Evolutionary conservation across 805 yeast genomes (phyloP), one percentile per base, ranked within the genome.

Genomic region (Pichia pseudocactophila): DNA sequence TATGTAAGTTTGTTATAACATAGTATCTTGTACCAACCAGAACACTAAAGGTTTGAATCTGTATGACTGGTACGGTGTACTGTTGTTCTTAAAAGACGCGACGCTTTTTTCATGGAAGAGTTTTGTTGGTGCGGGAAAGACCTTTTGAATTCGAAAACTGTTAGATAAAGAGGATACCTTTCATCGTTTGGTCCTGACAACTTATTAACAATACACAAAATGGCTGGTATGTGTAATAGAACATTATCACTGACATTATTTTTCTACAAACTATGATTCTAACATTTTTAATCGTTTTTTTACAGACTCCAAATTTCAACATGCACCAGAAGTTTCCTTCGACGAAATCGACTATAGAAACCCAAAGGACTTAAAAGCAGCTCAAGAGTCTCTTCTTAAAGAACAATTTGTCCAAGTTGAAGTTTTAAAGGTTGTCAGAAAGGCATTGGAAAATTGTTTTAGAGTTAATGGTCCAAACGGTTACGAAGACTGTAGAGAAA

Each of bases 321-420:
- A 55, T 62, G 80, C 85, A 35, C 85, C 80, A 53, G 70, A 75
- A 53, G 90, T 83, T 42, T 84, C 94, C 34, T 85, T 84, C 57
- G 94, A 85, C 64, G 84, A 80, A 50, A 82, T 85, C 50, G 82
- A 82, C 66, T 85, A 85, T 64, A 73, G 73, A 53, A 76, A 83
- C 62, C 70, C 71, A 47, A 63, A 66, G 13, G 78, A 77, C 50
- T 73, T 85, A 39, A 74, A 76, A 43, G 66, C 70, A 37, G 95
- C 95, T n/a, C 85, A 86, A 68, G 76, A 74, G 47, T 73, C 90
- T 22, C 69, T 83, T 73, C 54, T 82, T 43, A 78, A 87, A 62
- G 94, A 84, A 63, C 92, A 85, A 61, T 82, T 80, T 73, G 74
- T 84, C 53, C 75, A 84, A 57, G 70, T 77, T 46, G 74, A 75